These are phyloP conservation scores for Pythium biforme DNA, from an alignment of 352 stramenopile genomes.

Conservation along the genomic window DNA sequence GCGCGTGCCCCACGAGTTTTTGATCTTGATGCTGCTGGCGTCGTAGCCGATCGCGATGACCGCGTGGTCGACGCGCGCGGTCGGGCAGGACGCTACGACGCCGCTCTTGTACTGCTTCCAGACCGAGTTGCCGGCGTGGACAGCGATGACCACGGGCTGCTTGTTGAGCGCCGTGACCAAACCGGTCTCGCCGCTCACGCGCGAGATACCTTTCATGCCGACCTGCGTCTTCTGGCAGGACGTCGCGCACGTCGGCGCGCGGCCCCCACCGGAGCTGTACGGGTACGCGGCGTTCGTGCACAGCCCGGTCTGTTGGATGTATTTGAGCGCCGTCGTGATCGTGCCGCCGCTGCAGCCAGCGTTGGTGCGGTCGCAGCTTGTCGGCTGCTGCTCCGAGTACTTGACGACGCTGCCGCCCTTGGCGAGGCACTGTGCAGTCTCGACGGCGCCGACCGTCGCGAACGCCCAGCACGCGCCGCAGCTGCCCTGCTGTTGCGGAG, in stretches of 20 bases:
- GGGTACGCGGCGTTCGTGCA: slow-evolving; percentile 30
- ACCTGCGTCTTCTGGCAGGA: slow-evolving; percentile 27
- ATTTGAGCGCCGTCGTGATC: slow-evolving; percentile 10
- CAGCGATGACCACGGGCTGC: slow-evolving; percentile 92
- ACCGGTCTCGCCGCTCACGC: slow-evolving; percentile 50
- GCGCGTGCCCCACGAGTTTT: slow-evolving; percentile 94
- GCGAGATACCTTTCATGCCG: slow-evolving; percentile 31
- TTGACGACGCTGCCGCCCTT: slow-evolving; percentile 18
- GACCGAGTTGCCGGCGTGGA: slow-evolving; percentile 89
- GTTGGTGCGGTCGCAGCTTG: slow-evolving; percentile 20
- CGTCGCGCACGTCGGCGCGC: slow-evolving; percentile 12
- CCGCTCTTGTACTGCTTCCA: slow-evolving; percentile 96
- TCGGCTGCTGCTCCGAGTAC: slow-evolving; percentile 26
- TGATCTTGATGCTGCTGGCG: slow-evolving; percentile 85
- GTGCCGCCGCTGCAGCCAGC: slow-evolving; percentile 21
- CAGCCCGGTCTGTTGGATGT: slow-evolving; percentile 23
- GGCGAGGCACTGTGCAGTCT: slow-evolving; percentile 28
- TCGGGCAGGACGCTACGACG: slow-evolving; percentile 76
- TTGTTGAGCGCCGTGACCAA: slow-evolving; percentile 86
- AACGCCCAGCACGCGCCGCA: slow-evolving; percentile 55
- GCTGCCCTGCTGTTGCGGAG: slow-evolving; percentile 35
- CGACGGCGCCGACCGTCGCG: slow-evolving; percentile 31
- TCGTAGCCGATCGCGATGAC: slow-evolving; percentile 95
- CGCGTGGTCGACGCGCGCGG: slow-evolving; percentile 93
- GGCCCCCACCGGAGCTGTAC: slow-evolving; percentile 42